These are phyloP conservation scores for Boletales sp. DNA, from an alignment of 768 basidiomycete species.

Conservation along the genomic window DNA sequence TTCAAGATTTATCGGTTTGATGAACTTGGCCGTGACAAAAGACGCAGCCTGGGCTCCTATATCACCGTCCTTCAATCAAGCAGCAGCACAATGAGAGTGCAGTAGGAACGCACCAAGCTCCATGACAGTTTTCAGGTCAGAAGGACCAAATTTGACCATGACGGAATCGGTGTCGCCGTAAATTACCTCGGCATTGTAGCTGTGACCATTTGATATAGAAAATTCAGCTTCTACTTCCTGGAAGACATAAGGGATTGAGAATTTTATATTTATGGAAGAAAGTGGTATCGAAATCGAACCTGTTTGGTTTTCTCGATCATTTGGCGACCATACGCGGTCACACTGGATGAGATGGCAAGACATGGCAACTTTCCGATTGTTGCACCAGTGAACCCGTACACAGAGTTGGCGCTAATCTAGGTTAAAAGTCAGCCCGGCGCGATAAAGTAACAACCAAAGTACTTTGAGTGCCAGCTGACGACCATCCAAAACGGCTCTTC, in stretches of 20 bases:
- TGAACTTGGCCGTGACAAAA: constrained; percentile 84
- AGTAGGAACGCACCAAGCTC: constrained; percentile 58
- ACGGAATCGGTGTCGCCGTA: constrained; percentile 99
- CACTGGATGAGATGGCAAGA: constrained; percentile 91
- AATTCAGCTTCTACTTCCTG: constrained; percentile 88
- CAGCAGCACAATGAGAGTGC: neutral
- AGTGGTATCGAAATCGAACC: constrained; percentile 34
- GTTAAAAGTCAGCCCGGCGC: constrained; percentile 1
- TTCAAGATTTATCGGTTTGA: constrained; percentile 96
- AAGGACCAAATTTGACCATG: constrained; percentile 95
- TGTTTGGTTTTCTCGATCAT: constrained; percentile 98
- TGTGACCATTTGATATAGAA: constrained; percentile 77
- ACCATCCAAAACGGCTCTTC: constrained; percentile 94
- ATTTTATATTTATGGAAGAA: neutral
- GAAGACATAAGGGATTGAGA: neutral
- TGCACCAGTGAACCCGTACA: constrained; percentile 98
- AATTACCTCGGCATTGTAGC: constrained; percentile 88
- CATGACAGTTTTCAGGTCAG: constrained; percentile 86
- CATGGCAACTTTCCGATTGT: constrained; percentile 97
- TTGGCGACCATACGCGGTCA: constrained; percentile 94
- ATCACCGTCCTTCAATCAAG: neutral
- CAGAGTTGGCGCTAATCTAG: constrained; percentile 97
- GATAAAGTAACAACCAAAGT: neutral
- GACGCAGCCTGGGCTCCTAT: constrained; percentile 90
- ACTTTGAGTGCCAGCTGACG: constrained; percentile 96